Evolutionary conservation across 2,329 filamentous ascomycete genomes (phyloP).

Genomic region (Beauveria asiatica): DNA sequence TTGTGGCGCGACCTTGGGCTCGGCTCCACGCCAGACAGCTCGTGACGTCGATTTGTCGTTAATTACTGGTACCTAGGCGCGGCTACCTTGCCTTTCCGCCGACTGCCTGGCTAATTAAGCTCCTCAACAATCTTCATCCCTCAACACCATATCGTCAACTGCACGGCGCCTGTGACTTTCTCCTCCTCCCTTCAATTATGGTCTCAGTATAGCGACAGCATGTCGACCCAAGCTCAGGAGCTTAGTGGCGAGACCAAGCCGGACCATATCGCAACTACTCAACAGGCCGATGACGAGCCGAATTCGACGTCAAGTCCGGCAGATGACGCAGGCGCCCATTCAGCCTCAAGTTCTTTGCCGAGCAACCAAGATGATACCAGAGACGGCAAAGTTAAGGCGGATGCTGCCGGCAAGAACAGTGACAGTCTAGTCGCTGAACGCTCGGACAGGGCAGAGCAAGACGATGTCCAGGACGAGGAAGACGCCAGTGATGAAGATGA

Average conservation of each 20-base stretch:
- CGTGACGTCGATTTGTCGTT: constrained; percentile 19
- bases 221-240: constrained; percentile 13
- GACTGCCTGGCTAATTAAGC: not conserved
- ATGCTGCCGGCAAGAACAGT: not conserved
- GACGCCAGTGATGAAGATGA: constrained; percentile 31
- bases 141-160: not conserved
- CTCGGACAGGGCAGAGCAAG: constrained; percentile 1
- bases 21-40: constrained; percentile 10
- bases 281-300: not conserved
- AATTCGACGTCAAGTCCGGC: not conserved
- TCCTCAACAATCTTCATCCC: not conserved
- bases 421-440: not conserved
- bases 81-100: not conserved
- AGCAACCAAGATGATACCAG: not conserved
- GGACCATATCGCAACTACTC: not conserved
- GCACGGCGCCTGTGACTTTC: not conserved
- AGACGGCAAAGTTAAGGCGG: not conserved
- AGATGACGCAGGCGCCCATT: not conserved
- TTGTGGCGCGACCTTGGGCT: constrained; percentile 3
- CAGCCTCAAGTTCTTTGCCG: not conserved
- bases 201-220: not conserved
- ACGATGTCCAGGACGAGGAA: constrained; percentile 18
- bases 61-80: not conserved
- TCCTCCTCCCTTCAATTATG: not conserved
- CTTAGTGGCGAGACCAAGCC: constrained; percentile 9